Base-by-base conservation (phyloP, 2,329 filamentous ascomycete species). In the Cordyceps tenuipes region DNA sequence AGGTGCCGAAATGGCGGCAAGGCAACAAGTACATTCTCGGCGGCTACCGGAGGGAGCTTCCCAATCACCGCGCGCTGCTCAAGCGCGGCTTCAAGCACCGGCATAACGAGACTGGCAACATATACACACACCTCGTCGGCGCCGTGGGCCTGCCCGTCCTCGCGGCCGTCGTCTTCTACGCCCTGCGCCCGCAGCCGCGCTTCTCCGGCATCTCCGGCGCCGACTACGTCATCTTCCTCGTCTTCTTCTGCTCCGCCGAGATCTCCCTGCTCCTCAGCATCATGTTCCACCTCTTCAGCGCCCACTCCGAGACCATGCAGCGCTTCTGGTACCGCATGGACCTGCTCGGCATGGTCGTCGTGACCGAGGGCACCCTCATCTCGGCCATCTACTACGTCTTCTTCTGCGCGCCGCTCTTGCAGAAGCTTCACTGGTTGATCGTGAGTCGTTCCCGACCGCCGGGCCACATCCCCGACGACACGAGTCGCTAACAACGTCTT, bases 91-190 rank as follows among this genome's bases (percentile, higher is more conserved):
- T 63, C 21, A 61, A 54, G 15, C 63, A 58, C 49, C 49, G 62
- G 7, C 63, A 64, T 53, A 64, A 64, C 43, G 63, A 64, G 54
- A 62, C 63, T 12, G 58, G 53, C 43, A 64, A 63, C 36, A 59
- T 64, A 15, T 64, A 61, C 23, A 62, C 63, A 13, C 62, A 64
- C 50, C 21, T 64, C 29, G 13, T 63, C 48, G 60, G 57, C 9
- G 63, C 62, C 51, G 12, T 62, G 8, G 26, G 61, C 8, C 60
- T 63, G 5, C 62, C 58, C 12, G 44, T 64, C 29, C n/a, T 59
- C 47, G 59, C 57, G 26, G 29, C 19, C 48, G n/a, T 34, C 48
- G 48, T 50, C 13, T 7, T 50, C 23, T 19, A 3, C 15, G 29
- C n/a, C 15, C 15, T 50, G 13, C 44, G 13, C 19, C 17, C 15